Conservation (phyloP, 345 rosid genomes). For the Gossypium herbaceum region DNA sequence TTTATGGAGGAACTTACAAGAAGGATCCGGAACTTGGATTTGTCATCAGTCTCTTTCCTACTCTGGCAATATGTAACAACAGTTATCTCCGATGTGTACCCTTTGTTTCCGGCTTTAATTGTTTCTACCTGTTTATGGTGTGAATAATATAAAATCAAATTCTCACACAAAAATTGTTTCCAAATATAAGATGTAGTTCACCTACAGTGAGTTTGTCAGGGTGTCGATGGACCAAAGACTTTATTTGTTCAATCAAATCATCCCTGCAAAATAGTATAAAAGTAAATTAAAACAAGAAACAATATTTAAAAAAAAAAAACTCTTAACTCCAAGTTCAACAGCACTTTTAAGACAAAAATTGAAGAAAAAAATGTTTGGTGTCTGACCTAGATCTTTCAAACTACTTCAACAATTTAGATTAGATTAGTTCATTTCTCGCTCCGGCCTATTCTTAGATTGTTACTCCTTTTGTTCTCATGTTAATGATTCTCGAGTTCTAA, state of each 20-base stretch:
- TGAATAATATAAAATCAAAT: not conserved
- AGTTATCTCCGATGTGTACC: slow-evolving; percentile 63
- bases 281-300: not conserved
- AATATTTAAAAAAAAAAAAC: not conserved
- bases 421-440: not conserved
- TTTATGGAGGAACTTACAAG: slow-evolving; percentile 56
- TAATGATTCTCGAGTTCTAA: not conserved
- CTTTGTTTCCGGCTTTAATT: slow-evolving; percentile 56
- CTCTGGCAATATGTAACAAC: slow-evolving; percentile 65
- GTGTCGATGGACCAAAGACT: slow-evolving; percentile 63
- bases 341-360: not conserved
- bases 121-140: slow-evolving; percentile 49
- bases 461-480: not conserved
- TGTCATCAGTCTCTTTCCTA: slow-evolving; percentile 40
- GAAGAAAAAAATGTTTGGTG: not conserved
- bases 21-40: slow-evolving; percentile 82
- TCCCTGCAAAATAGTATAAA: slow-evolving; percentile 36
- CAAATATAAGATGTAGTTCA: not conserved
- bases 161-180: not conserved
- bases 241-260: slow-evolving; percentile 62
- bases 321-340: not conserved
- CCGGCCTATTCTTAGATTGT: not conserved
- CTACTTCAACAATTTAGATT: not conserved
- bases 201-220: slow-evolving; percentile 69
- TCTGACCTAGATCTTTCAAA: not conserved